Evolutionary conservation across 805 yeast genomes (phyloP).

Genomic region (Pichia insulana): DNA sequence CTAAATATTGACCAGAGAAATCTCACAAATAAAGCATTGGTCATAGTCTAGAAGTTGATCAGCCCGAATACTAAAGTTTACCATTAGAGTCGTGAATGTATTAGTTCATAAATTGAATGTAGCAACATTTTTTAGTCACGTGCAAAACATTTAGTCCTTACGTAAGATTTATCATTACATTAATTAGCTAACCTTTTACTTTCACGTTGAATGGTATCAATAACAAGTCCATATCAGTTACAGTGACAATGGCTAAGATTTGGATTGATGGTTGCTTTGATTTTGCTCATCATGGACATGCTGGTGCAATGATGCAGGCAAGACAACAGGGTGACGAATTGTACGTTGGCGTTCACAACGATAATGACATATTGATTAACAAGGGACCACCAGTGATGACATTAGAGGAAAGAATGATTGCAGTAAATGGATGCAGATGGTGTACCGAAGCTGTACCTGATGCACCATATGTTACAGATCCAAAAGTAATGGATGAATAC

Average conservation of each 20-base stretch:
- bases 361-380: conserved; percentile 70
- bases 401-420: conserved; percentile 67
- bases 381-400: conserved; percentile 95
- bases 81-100: too few relatives aligned
- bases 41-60: too few relatives aligned
- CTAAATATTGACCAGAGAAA: too few relatives aligned
- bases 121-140: too few relatives aligned
- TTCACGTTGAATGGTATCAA: too few relatives aligned
- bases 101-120: too few relatives aligned
- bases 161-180: too few relatives aligned
- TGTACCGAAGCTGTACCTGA: conserved; percentile 55
- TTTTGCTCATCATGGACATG: conserved; percentile 96
- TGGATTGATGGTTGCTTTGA: conserved; percentile 99
- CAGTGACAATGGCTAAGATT: conserved; percentile 36
- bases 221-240: too few relatives aligned
- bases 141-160: too few relatives aligned
- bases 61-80: too few relatives aligned
- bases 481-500: conserved; percentile 62
- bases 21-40: too few relatives aligned
- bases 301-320: conserved; percentile 94
- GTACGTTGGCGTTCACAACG: conserved; percentile 86
- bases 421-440: conserved; percentile 91
- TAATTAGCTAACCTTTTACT: too few relatives aligned
- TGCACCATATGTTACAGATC: conserved; percentile 94
- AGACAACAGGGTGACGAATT: conserved; percentile 70